Percentiles rank a stretch among this genome's conserved stretches.
Conservation (phyloP, 768 basidiomycete species). For the Xerocomellus intermedius region DNA sequence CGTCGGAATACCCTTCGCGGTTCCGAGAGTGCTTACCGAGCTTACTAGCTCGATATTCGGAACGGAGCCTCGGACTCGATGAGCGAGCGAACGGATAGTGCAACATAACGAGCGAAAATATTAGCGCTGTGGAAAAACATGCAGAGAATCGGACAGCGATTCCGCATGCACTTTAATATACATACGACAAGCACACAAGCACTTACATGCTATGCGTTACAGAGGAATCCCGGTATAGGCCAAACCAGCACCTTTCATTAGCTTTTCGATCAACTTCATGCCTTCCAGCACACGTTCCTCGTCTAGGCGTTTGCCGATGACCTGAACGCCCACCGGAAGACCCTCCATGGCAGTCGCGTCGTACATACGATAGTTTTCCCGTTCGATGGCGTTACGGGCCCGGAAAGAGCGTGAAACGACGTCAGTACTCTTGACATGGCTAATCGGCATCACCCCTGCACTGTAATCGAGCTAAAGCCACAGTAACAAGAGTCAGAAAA, state of each 20-base stretch:
- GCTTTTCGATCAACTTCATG: slow-evolving; percentile 40
- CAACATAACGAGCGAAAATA: neutral
- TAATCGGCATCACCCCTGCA: slow-evolving; percentile 47
- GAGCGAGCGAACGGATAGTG: neutral
- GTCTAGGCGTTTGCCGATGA: slow-evolving; percentile 42
- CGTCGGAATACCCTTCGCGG: too few relatives aligned
- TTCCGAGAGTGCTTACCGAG: too few relatives aligned
- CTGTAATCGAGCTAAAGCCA: slow-evolving; percentile 41
- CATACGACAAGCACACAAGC: neutral
- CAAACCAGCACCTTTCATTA: slow-evolving; percentile 24
- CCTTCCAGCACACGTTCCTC: slow-evolving; percentile 50
- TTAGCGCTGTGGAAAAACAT: neutral
- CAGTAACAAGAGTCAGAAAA: neutral
- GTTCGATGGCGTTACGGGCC: slow-evolving; percentile 37
- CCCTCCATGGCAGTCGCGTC: slow-evolving; percentile 42
- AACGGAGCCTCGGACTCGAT: too few relatives aligned
- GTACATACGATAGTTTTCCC: slow-evolving; percentile 42
- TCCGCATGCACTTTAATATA: neutral
- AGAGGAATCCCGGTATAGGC: slow-evolving; percentile 27
- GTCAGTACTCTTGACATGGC: slow-evolving; percentile 38
- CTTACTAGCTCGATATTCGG: too few relatives aligned
- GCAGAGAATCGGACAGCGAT: too few relatives aligned
- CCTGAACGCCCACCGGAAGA: slow-evolving; percentile 44
- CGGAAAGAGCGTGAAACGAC: slow-evolving; percentile 22
- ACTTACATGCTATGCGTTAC: neutral